Evolutionary conservation across 2,329 filamentous ascomycete species (phyloP).

Genomic region (Reticulascus tulasneorum): DNA sequence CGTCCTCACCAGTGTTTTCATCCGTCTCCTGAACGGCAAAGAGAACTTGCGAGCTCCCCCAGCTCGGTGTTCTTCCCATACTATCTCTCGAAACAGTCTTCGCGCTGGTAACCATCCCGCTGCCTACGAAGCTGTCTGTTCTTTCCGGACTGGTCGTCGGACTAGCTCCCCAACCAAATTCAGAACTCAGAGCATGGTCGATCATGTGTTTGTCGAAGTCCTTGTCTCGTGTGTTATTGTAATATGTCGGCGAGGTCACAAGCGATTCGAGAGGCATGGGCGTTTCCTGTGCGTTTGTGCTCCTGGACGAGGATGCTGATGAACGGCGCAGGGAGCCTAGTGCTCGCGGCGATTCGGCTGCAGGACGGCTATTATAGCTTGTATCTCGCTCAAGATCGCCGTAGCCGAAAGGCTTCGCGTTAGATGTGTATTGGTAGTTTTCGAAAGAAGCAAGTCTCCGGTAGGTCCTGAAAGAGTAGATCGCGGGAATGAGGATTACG

Average conservation of each 20-base stretch:
- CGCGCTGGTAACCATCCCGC: slow-evolving; percentile 15
- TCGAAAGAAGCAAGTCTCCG: slow-evolving; percentile 45
- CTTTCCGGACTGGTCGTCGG: slow-evolving; percentile 14
- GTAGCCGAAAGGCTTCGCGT: slow-evolving; percentile 47
- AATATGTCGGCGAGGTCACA: slow-evolving; percentile 7
- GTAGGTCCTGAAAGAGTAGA: slow-evolving; percentile 45
- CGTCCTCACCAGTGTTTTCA: slow-evolving; percentile 14
- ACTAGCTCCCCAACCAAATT: slow-evolving; percentile 26
- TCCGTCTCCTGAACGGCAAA: slow-evolving; percentile 37
- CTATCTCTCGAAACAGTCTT: slow-evolving; percentile 15
- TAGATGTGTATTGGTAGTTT: slow-evolving; percentile 45
- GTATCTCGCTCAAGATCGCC: slow-evolving; percentile 18
- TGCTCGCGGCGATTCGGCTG: slow-evolving; percentile 13
- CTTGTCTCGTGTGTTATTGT: slow-evolving; percentile 24
- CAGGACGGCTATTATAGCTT: slow-evolving; percentile 4
- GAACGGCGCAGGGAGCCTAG: slow-evolving; percentile 12
- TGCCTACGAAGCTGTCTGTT: slow-evolving; percentile 21
- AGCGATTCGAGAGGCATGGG: slow-evolving; percentile 1
- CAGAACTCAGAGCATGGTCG: slow-evolving; percentile 26
- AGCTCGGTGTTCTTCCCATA: slow-evolving; percentile 28
- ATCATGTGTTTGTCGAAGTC: slow-evolving; percentile 24
- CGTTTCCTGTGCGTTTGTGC: not conserved
- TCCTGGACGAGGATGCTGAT: slow-evolving; percentile 11
- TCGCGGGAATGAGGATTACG: slow-evolving; percentile 36
- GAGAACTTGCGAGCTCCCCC: slow-evolving; percentile 31